phyloP scores from a whole-genome alignment of 768 basidiomycete species.

The Porpolomopsis calyptriformis region DNA sequence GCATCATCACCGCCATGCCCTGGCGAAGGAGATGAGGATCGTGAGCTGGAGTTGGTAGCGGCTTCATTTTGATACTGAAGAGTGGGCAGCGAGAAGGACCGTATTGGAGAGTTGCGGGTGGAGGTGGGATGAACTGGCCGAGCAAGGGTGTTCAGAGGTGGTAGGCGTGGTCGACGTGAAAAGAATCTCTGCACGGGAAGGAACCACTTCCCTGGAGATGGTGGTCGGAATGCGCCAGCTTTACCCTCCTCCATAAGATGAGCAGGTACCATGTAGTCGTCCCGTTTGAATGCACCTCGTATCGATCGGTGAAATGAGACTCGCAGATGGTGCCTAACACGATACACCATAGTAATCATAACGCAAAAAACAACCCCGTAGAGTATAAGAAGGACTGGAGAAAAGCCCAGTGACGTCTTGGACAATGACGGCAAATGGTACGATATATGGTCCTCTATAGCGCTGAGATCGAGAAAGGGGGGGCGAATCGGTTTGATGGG shows the following conservation, averaged over 20 bases:
- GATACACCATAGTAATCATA: slow-evolving; percentile 35
- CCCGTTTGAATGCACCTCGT: slow-evolving; percentile 20
- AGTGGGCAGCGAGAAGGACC: slow-evolving; percentile 27
- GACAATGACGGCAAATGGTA: slow-evolving; percentile 57
- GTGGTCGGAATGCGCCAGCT: slow-evolving; percentile 18
- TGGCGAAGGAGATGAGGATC: slow-evolving; percentile 40
- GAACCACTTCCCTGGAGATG: slow-evolving; percentile 26
- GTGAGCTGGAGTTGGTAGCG: slow-evolving; percentile 23
- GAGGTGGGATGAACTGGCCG: slow-evolving; percentile 15
- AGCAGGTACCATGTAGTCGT: slow-evolving; percentile 21
- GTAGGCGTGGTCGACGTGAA: slow-evolving; percentile 18
- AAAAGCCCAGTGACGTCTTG: slow-evolving; percentile 60
- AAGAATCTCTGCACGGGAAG: slow-evolving; percentile 28
- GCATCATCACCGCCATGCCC: slow-evolving; percentile 26
- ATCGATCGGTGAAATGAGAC: slow-evolving; percentile 35
- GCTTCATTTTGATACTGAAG: slow-evolving; percentile 13
- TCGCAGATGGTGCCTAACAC: slow-evolving; percentile 49
- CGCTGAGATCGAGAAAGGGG: slow-evolving; percentile 46
- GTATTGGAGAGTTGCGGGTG: slow-evolving; percentile 26
- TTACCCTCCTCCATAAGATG: slow-evolving; percentile 47
- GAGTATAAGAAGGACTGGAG: slow-evolving; percentile 51
- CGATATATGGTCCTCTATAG: slow-evolving; percentile 51
- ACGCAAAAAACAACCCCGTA: slow-evolving; percentile 36
- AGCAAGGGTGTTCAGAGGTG: slow-evolving; percentile 19
- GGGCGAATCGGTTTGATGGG: slow-evolving; percentile 58